Base-by-base conservation (phyloP, 352 stramenopile species). In the Globisporangium viniferum region DNA sequence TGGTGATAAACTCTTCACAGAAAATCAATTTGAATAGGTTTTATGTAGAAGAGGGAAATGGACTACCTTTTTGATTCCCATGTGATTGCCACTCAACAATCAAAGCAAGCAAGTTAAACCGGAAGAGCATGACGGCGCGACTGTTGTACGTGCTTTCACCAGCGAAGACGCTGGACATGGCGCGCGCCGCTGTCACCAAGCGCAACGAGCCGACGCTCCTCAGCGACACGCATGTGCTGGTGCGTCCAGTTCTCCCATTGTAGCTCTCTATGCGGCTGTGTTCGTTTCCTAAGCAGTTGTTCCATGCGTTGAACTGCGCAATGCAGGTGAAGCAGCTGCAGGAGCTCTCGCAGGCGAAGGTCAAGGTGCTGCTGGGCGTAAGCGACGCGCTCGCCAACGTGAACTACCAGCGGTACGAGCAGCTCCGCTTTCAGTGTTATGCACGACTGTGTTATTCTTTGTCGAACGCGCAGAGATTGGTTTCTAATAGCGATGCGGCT, bases 161-260 rank as follows among this genome's bases (percentile, higher is more conserved):
- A 18, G 90, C 91, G 35, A 97, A 97, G 82, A 97, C 89, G 35
- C 74, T 97, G 56, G 86, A 95, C 64, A 79, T 94, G 76, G 73
- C 82, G 22, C 46, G 59, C 41, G 53, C 77, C 1, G 65, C 57
- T 24, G 59, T 85, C 33, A 58, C 59, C 4, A 41, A 69, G 51
- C 81, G 77, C 60, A 84, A 76, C 0, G 70, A 87, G 24, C 82
- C 86, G 18, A 49, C 69, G n/a, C 75, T 94, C 8, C 73, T 96
- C n/a, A 62, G 62, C 0, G 79, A 92, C 10, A 77, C 86, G 3
- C 79, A 88, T 29, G 68, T 66, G 9, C 71, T 94, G 61, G 73
- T 94, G 55, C 44, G 51, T 59, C 18, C 12, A 46, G 5, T 5
- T n/a, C 15, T 31, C 4, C 61, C 15, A 6, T 6, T 61, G 31